Conservation (phyloP, 805 yeast species). For the Lipomyces sp. region DNA sequence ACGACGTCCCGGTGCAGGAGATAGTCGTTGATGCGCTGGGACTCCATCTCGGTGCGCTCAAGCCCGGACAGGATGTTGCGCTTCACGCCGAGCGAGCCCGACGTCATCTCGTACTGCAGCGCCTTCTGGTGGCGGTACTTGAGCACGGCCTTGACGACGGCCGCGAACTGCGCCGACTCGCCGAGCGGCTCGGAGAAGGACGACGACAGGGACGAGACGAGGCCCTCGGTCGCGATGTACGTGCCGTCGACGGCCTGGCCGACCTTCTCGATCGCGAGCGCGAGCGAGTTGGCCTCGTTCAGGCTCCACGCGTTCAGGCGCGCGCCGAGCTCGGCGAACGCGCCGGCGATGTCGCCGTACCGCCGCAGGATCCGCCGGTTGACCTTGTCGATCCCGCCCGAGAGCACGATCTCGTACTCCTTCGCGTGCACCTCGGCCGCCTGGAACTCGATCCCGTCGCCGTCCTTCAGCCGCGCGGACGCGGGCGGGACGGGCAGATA, state of each 20-base stretch:
- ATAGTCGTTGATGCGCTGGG: constrained; percentile 42
- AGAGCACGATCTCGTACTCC: constrained; percentile 47
- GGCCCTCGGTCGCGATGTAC: constrained; percentile 49
- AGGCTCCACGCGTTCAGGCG: constrained; percentile 58
- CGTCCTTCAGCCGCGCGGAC: constrained; percentile 37
- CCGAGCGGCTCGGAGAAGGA: constrained; percentile 66
- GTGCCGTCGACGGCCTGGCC: constrained; percentile 80
- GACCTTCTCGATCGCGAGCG: constrained; percentile 68
- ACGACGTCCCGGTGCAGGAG: constrained; percentile 16
- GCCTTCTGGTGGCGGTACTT: constrained; percentile 59
- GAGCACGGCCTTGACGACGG: constrained; percentile 54
- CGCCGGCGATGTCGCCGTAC: constrained; percentile 57
- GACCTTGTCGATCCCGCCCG: constrained; percentile 52
- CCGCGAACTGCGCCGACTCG: constrained; percentile 65
- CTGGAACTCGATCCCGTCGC: constrained; percentile 43
- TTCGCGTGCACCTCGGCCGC: constrained; percentile 45
- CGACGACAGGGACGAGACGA: constrained; percentile 53
- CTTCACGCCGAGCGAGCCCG: constrained; percentile 41
- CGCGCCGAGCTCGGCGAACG: constrained; percentile 75
- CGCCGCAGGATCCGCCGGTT: constrained; percentile 55
- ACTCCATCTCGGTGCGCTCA: constrained; percentile 46
- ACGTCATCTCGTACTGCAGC: constrained; percentile 49
- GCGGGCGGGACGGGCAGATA: constrained; percentile 60
- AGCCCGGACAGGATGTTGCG: constrained; percentile 38
- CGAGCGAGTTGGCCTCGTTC: constrained; percentile 43